These are phyloP conservation scores for Hypoxylon fragiforme DNA, from an alignment of 495 filamentous ascomycete genomes.

Conservation along the genomic window DNA sequence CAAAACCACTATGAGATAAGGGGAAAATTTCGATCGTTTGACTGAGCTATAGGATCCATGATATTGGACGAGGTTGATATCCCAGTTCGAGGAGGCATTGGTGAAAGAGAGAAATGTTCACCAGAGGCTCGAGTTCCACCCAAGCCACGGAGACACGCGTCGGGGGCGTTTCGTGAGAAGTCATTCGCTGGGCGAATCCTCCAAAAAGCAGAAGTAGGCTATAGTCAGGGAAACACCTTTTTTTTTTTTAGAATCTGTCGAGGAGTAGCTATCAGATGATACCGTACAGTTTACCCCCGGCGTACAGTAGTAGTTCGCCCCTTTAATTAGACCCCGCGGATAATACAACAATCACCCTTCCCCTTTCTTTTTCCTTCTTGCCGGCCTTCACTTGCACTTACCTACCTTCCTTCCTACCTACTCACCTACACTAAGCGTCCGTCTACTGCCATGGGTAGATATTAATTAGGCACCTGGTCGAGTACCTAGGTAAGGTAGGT, in stretches of 20 bases:
- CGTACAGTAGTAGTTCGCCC: conserved; percentile 21
- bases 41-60: conserved; percentile 11
- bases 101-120: conserved; percentile 7
- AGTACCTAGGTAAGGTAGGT: no score
- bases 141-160: conserved; percentile 12
- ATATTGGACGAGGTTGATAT: conserved; percentile 12
- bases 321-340: conserved; percentile 28
- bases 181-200: conserved; percentile 31
- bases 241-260: conserved; percentile 28
- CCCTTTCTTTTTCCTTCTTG: not conserved
- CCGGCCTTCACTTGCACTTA: no score
- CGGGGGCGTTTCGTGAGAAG: conserved; percentile 15
- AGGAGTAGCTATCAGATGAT: conserved; percentile 17
- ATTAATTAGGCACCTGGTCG: no score
- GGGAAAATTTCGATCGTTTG: conserved; percentile 20
- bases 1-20: not conserved
- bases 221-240: not conserved
- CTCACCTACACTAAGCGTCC: no score
- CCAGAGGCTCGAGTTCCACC: conserved; percentile 13
- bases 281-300: conserved; percentile 21
- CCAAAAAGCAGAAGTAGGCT: conserved; percentile 13
- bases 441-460: no score
- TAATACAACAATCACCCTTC: conserved; percentile 30
- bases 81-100: conserved; percentile 20
- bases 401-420: no score